phyloP scores from a whole-genome alignment of 75 land plant genomes.

The Pinus tabuliformis region DNA sequence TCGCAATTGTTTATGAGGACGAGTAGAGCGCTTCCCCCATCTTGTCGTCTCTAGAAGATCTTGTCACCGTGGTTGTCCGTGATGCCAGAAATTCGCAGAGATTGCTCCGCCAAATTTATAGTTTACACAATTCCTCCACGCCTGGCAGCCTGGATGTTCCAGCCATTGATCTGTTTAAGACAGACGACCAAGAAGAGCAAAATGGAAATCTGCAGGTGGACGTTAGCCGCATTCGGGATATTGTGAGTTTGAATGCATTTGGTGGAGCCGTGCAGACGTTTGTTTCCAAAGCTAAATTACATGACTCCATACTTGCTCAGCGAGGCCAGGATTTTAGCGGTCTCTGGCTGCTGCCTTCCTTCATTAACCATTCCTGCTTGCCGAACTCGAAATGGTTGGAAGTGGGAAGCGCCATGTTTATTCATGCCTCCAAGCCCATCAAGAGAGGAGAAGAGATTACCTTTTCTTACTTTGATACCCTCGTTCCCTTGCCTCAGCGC shows the following conservation, averaged over 20 bases:
- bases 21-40: neutral
- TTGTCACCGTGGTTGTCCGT: neutral
- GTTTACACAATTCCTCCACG: neutral
- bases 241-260: conserved; percentile 16
- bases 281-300: neutral
- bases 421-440: conserved; percentile 15
- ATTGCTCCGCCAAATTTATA: conserved; percentile 14
- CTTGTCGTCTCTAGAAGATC: neutral
- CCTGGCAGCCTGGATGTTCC: neutral
- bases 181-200: neutral
- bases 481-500: conserved; percentile 24
- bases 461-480: conserved; percentile 26
- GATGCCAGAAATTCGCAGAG: conserved; percentile 14
- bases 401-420: conserved; percentile 27
- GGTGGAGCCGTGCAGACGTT: neutral
- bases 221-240: conserved; percentile 8
- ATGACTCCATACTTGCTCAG: neutral
- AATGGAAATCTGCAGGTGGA: neutral
- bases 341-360: conserved; percentile 30
- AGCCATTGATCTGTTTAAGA: conserved; percentile 4
- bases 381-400: conserved; percentile 18
- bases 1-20: conserved; percentile 12
- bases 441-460: conserved; percentile 14
- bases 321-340: neutral
- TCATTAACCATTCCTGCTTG: conserved; percentile 32